These are phyloP conservation scores for Strigomonas culicis DNA, from an alignment of 208 protist species.

Conservation along the genomic window DNA sequence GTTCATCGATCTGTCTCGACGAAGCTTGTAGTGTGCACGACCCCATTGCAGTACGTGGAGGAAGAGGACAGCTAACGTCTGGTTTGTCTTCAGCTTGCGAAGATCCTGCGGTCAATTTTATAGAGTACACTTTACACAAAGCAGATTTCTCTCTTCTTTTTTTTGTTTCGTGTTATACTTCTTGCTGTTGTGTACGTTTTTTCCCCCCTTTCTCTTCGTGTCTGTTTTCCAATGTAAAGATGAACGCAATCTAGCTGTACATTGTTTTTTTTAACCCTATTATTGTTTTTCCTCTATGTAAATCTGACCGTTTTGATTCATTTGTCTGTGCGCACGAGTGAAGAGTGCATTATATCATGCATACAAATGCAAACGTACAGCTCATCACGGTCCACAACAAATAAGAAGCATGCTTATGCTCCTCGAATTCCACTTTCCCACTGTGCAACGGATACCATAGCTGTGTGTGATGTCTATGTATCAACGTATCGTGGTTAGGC, in stretches of 20 bases:
- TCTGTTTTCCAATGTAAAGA: constrained; percentile 10
- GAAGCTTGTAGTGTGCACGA: constrained; percentile 1
- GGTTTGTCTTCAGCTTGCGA: constrained; percentile 8
- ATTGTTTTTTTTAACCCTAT: constrained; percentile 12
- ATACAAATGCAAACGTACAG: no score
- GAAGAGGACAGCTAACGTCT: no score
- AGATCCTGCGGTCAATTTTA: background rate
- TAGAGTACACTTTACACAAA: background rate
- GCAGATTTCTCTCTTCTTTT: background rate
- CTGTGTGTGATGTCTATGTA: no score
- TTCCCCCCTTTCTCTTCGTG: constrained; percentile 1
- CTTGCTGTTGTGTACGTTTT: background rate
- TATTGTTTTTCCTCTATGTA: constrained; percentile 9
- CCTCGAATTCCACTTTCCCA: no score
- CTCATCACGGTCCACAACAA: no score
- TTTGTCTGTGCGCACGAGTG: no score
- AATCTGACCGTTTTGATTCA: constrained; percentile 1
- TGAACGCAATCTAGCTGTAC: background rate
- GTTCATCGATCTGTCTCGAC: constrained; percentile 11
- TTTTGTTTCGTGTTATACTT: constrained; percentile 2
- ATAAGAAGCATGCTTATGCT: no score
- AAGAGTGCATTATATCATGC: no score
- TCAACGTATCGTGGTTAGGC: no score
- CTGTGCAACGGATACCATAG: no score
- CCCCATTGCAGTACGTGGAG: no score